These are phyloP conservation scores for Ottelia alismoides DNA, from an alignment of 106 monocot species.

Conservation along the genomic window DNA sequence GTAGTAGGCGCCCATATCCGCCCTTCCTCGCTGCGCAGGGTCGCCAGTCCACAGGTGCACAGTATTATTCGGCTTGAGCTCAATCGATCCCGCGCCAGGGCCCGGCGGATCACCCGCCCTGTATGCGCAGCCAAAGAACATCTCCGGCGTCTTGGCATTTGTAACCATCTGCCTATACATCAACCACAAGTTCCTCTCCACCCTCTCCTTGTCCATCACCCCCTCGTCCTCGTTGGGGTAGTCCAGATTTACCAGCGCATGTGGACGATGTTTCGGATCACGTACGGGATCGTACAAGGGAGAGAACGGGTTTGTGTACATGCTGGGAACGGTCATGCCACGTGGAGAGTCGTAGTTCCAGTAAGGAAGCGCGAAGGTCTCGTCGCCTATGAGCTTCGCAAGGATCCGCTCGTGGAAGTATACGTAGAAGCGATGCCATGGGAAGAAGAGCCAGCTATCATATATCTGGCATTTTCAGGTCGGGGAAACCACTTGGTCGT, in stretches of 20 bases:
- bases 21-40: constrained; percentile 1
- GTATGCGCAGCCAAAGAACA: constrained; percentile 21
- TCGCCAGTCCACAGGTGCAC: constrained; percentile 11
- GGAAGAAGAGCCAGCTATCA: constrained; percentile 24
- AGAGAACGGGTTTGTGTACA: constrained; percentile 10
- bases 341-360: constrained; percentile 28
- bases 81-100: constrained; percentile 9
- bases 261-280: constrained; percentile 5
- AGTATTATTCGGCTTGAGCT: constrained; percentile 13
- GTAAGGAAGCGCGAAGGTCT: constrained; percentile 30
- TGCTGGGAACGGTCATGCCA: constrained; percentile 15
- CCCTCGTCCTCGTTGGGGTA: not conserved
- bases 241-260: constrained; percentile 24
- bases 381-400: constrained; percentile 26
- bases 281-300: constrained; percentile 16
- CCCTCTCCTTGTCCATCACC: constrained; percentile 5
- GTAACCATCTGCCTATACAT: constrained; percentile 46
- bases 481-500: constrained; percentile 7
- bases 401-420: constrained; percentile 32
- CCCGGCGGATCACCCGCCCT: constrained; percentile 10
- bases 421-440: constrained; percentile 30
- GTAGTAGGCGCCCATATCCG: constrained; percentile 23
- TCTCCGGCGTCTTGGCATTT: constrained; percentile 8
- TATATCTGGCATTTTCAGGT: constrained; percentile 6
- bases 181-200: constrained; percentile 34